These are phyloP conservation scores for Colletotrichum viniferum DNA, from an alignment of 2,329 filamentous ascomycete species.

Conservation along the genomic window DNA sequence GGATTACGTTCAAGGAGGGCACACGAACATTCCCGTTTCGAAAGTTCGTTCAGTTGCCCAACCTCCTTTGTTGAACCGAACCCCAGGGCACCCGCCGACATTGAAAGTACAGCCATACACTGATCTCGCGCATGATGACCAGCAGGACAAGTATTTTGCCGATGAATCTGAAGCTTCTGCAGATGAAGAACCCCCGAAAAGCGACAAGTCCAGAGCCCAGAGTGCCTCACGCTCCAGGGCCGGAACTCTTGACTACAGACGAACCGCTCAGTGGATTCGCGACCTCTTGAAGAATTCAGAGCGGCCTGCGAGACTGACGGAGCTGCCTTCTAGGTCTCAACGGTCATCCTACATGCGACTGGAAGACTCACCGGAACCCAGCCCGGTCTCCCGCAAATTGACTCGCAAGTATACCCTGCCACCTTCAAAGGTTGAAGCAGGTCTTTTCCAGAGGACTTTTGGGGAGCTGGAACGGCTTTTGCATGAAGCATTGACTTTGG, in stretches of 20 bases:
- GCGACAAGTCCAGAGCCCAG: conserved; percentile 6
- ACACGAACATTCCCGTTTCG: neutral
- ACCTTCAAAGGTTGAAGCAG: conserved; percentile 17
- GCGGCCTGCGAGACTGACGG: conserved; percentile 31
- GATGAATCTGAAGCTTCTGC: conserved; percentile 5
- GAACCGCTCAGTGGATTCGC: conserved; percentile 38
- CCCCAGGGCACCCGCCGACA: neutral
- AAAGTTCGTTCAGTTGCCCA: conserved; percentile 13
- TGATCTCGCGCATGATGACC: neutral
- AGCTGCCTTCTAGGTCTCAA: conserved; percentile 21
- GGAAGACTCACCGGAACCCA: neutral
- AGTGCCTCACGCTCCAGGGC: conserved; percentile 27
- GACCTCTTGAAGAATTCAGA: conserved; percentile 32
- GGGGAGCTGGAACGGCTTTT: conserved; percentile 51
- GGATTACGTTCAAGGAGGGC: neutral
- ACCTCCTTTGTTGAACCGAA: conserved; percentile 11
- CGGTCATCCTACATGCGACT: neutral
- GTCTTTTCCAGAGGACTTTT: conserved; percentile 39
- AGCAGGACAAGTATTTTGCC: neutral
- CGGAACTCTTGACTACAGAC: conserved; percentile 35
- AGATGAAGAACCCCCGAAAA: neutral
- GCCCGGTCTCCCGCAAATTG: conserved; percentile 1
- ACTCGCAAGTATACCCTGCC: conserved; percentile 18
- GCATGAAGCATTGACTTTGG: conserved; percentile 49
- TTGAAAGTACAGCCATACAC: conserved; percentile 12